phyloP scores from a whole-genome alignment of 2,329 filamentous ascomycete genomes.

The Colletotrichum viniferum region DNA sequence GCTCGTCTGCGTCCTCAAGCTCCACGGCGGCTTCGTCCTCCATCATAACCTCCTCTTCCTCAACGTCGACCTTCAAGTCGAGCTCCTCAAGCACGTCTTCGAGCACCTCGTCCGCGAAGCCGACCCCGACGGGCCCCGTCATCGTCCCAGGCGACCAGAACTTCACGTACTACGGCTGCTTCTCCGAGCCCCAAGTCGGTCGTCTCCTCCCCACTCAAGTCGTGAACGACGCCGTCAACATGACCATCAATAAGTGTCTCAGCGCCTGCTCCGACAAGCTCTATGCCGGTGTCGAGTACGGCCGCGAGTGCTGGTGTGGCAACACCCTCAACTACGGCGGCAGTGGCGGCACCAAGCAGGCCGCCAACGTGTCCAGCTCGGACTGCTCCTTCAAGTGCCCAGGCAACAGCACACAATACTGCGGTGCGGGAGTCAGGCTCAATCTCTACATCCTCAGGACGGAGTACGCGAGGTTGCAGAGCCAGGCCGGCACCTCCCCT shows the following conservation, averaged over 20 bases:
- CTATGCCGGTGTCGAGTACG: conserved; percentile 24
- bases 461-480: background rate
- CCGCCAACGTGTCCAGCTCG: conserved; percentile 11
- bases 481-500: background rate
- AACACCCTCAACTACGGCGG: conserved; percentile 28
- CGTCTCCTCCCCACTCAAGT: conserved; percentile 34
- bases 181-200: conserved; percentile 35
- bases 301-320: conserved; percentile 26
- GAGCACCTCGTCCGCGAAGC: conserved; percentile 1
- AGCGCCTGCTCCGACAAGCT: conserved; percentile 18
- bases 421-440: conserved; percentile 28
- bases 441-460: conserved; percentile 33
- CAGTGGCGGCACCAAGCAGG: conserved; percentile 10
- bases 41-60: background rate
- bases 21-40: background rate
- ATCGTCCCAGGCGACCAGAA: conserved; percentile 37
- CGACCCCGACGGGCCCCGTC: conserved; percentile 29
- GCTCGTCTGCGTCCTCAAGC: background rate
- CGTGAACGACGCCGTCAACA: conserved; percentile 28
- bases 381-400: conserved; percentile 22
- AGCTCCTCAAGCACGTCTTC: background rate
- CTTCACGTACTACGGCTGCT: conserved; percentile 41
- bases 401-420: conserved; percentile 18
- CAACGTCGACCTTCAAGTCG: background rate
- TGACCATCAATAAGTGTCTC: conserved; percentile 24